Conservation (phyloP, 768 basidiomycete genomes). For the Crucibulum laeve region DNA sequence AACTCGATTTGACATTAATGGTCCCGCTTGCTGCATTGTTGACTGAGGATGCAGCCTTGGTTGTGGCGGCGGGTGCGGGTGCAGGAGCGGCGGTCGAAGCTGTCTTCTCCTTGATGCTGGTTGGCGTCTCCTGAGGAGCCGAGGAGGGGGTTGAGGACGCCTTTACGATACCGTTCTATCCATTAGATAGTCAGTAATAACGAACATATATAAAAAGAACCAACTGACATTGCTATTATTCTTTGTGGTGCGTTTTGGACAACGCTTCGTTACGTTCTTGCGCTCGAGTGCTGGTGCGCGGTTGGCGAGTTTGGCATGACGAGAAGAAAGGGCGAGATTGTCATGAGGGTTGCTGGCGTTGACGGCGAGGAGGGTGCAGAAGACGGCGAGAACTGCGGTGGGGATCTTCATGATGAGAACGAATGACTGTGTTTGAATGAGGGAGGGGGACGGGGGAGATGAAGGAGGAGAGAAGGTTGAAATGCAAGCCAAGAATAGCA, state of each 20-base stretch:
- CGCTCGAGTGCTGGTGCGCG: constrained; percentile 9
- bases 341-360: constrained; percentile 28
- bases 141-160: constrained; percentile 6
- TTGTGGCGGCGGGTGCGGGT: neutral
- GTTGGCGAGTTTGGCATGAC: constrained; percentile 31
- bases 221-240: neutral
- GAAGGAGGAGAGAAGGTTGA: constrained; percentile 3
- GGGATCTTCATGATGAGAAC: constrained; percentile 38
- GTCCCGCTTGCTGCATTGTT: constrained; percentile 17
- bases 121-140: constrained; percentile 4
- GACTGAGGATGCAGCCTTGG: neutral
- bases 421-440: constrained; percentile 7
- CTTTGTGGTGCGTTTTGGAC: constrained; percentile 12
- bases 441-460: constrained; percentile 7
- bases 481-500: neutral
- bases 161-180: constrained; percentile 1
- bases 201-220: neutral
- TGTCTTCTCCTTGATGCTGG: neutral
- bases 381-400: constrained; percentile 28
- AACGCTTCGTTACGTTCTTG: constrained; percentile 13
- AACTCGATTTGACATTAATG: constrained; percentile 33
- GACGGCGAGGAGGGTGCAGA: constrained; percentile 28
- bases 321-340: constrained; percentile 21
- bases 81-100: constrained; percentile 8
- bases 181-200: neutral